Evolutionary conservation across 768 basidiomycete species (phyloP).

Genomic region (Kwoniella sp.): DNA sequence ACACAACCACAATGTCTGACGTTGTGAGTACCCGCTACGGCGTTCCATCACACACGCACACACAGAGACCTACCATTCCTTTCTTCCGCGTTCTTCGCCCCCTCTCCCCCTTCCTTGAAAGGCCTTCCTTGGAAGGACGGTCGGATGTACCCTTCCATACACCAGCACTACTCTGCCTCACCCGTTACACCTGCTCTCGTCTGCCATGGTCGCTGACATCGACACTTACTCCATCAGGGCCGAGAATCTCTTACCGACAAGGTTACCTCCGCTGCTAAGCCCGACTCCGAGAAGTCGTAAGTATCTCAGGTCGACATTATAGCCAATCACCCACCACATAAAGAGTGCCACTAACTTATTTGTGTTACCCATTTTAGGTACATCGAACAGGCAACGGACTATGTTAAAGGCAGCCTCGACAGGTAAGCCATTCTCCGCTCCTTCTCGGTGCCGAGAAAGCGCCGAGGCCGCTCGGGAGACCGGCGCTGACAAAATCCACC

Average conservation of each 20-base stretch:
- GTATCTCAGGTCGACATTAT: slow-evolving; percentile 36
- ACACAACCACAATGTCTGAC: slow-evolving; percentile 42
- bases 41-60: no score
- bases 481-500: background rate
- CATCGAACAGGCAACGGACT: slow-evolving; percentile 35
- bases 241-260: slow-evolving; percentile 47
- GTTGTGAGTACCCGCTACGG: no score
- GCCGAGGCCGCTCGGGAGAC: no score
- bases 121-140: background rate
- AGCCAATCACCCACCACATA: no score
- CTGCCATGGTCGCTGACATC: background rate
- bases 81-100: background rate
- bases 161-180: background rate
- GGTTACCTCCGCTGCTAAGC: slow-evolving; percentile 41
- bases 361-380: no score
- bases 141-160: background rate
- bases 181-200: background rate
- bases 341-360: no score
- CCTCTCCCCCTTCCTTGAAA: background rate
- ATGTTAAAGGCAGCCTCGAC: slow-evolving; percentile 42
- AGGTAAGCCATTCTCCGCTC: slow-evolving; percentile 6
- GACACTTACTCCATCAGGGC: slow-evolving; percentile 20
- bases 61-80: background rate
- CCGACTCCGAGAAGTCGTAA: slow-evolving; percentile 49
- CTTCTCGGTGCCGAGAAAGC: background rate